These are phyloP conservation scores for Eleusine coracana DNA, from an alignment of 176 grass and related monocot genomes.

Conservation along the genomic window DNA sequence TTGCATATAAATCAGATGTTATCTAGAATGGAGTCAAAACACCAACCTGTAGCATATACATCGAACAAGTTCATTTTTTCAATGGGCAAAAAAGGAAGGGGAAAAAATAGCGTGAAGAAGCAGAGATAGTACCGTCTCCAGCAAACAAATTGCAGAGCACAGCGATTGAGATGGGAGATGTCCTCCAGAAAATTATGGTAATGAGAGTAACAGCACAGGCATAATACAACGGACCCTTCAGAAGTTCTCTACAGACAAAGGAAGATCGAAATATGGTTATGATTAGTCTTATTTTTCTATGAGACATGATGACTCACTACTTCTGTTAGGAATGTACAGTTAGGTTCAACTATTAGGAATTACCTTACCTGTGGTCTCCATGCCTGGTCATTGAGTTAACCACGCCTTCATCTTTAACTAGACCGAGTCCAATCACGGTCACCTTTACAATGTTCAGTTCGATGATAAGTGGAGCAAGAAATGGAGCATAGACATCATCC, in stretches of 20 bases:
- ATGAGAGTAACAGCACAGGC: constrained; percentile 71
- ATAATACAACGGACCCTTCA: constrained; percentile 84
- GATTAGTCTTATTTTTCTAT: too few species aligned
- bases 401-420: constrained; percentile 77
- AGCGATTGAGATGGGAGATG: constrained; percentile 76
- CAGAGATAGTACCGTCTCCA: constrained; percentile 63
- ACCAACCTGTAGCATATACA: too few species aligned
- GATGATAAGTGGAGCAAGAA: constrained; percentile 60
- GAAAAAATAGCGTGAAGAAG: neutral
- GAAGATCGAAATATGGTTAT: neutral
- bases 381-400: constrained; percentile 86
- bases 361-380: constrained; percentile 60
- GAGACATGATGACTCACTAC: too few species aligned
- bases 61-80: neutral
- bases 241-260: constrained; percentile 63
- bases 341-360: neutral
- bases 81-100: too few species aligned
- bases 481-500: constrained; percentile 58
- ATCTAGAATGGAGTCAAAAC: neutral
- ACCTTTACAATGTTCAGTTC: constrained; percentile 67
- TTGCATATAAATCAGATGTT: neutral
- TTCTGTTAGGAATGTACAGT: too few species aligned
- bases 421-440: constrained; percentile 70
- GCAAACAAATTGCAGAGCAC: constrained; percentile 85
- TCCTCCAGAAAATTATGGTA: constrained; percentile 74